Evolutionary conservation across 108 stramenopile species (phyloP).

Genomic region (Epithemia pelagica): DNA sequence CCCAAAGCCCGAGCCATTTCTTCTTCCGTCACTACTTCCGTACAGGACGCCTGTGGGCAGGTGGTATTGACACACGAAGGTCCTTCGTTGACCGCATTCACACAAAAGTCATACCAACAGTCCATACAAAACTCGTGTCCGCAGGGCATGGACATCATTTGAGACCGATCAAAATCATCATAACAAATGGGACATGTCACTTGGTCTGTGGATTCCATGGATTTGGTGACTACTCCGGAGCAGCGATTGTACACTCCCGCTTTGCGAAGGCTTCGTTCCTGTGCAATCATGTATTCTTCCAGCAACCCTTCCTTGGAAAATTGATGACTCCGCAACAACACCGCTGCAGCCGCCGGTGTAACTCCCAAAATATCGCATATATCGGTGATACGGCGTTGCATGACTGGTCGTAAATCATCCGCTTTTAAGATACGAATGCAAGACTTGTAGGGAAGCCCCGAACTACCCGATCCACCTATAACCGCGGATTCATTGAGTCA

Average conservation of each 20-base stretch:
- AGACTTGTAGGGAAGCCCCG: slow-evolving; percentile 6
- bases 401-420: slow-evolving; percentile 59
- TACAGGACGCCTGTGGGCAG: slow-evolving; percentile 89
- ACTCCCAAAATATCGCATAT: slow-evolving; percentile 80
- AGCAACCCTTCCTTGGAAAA: slow-evolving; percentile 92
- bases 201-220: slow-evolving; percentile 11
- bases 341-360: slow-evolving; percentile 65
- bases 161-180: slow-evolving; percentile 55
- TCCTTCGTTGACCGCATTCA: slow-evolving; percentile 76
- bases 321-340: slow-evolving; percentile 80
- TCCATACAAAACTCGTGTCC: slow-evolving; percentile 91
- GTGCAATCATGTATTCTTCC: slow-evolving; percentile 70
- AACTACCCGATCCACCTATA: background rate
- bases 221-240: slow-evolving; percentile 3
- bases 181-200: slow-evolving; percentile 82
- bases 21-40: slow-evolving; percentile 77
- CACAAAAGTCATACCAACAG: slow-evolving; percentile 90
- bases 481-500: no score
- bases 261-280: slow-evolving; percentile 55
- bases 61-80: slow-evolving; percentile 72
- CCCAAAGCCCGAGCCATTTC: slow-evolving; percentile 43
- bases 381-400: slow-evolving; percentile 60
- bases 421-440: slow-evolving; percentile 68
- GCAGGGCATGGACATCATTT: slow-evolving; percentile 86
- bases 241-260: slow-evolving; percentile 66